These are phyloP conservation scores for Hypoxylon sp. DNA, from an alignment of 2,329 filamentous ascomycete genomes.

Conservation along the genomic window DNA sequence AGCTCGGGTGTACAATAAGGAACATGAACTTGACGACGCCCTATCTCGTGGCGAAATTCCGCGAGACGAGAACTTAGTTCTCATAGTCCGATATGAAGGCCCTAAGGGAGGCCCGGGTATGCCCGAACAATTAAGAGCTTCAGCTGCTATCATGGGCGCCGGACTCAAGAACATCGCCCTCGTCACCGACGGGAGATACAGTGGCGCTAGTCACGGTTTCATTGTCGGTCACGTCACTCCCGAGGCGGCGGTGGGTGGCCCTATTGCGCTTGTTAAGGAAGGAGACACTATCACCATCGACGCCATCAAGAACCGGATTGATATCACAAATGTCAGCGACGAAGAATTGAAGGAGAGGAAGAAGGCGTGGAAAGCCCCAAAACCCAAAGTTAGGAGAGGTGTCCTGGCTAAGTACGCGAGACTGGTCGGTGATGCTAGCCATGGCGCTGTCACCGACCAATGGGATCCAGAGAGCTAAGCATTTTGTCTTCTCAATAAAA, in stretches of 20 bases:
- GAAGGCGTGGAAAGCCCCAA: constrained; percentile 78
- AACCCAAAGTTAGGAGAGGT: constrained; percentile 82
- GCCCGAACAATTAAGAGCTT: constrained; percentile 93
- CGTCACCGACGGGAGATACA: constrained; percentile 93
- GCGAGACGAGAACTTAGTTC: constrained; percentile 84
- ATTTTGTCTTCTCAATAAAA: background rate
- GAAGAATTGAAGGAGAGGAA: constrained; percentile 77
- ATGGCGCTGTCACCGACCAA: constrained; percentile 89
- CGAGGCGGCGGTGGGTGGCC: constrained; percentile 89
- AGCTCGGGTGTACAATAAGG: constrained; percentile 89
- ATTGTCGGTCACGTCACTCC: constrained; percentile 87
- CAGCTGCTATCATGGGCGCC: constrained; percentile 92
- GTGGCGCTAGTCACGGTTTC: constrained; percentile 80
- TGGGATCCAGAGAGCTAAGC: constrained; percentile 55
- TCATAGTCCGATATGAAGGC: constrained; percentile 94
- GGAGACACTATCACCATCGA: constrained; percentile 91
- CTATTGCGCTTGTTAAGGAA: constrained; percentile 84
- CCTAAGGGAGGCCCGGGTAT: constrained; percentile 95
- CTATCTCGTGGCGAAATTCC: constrained; percentile 77
- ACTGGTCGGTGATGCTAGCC: constrained; percentile 90
- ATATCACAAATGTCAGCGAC: constrained; percentile 72
- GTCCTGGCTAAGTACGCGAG: constrained; percentile 91
- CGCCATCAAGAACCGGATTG: constrained; percentile 83
- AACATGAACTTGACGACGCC: constrained; percentile 82
- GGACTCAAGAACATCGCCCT: constrained; percentile 89